A percentile compares a stretch with the other conserved stretches of the same genome.
Evolutionary conservation across 208 protist species (phyloP).

Genomic region (Trypanosoma melophagium): DNA sequence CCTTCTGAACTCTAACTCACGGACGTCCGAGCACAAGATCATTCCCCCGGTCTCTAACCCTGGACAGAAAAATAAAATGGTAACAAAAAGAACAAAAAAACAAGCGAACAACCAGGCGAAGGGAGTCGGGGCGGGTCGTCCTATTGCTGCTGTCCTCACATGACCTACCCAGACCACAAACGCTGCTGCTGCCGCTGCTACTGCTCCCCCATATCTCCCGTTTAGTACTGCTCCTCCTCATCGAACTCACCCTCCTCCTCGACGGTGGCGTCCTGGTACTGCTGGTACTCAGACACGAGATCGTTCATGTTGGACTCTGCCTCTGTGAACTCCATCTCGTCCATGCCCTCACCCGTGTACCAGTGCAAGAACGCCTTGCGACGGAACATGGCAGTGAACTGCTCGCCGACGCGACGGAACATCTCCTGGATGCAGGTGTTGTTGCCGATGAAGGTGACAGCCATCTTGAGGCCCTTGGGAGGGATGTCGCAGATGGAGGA

Average conservation of each 20-base stretch:
- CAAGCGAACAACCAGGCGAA: too few species aligned
- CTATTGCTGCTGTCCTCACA: too few species aligned
- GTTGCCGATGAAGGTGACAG: constrained; percentile 95
- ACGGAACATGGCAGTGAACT: constrained; percentile 99
- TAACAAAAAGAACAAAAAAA: too few species aligned
- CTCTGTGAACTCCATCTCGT: constrained; percentile 91
- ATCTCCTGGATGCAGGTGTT: constrained; percentile 94
- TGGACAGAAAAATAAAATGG: too few species aligned
- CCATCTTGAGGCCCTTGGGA: constrained; percentile 92
- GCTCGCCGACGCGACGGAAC: constrained; percentile 92
- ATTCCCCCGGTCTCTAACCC: too few species aligned
- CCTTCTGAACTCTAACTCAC: too few species aligned
- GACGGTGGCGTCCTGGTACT: constrained; percentile 90
- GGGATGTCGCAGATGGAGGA: constrained; percentile 91
- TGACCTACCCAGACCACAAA: too few species aligned
- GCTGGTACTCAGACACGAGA: constrained; percentile 93
- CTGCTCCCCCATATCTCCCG: too few species aligned
- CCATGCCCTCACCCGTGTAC: constrained; percentile 97
- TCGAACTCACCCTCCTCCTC: constrained; percentile 88
- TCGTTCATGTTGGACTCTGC: constrained; percentile 95
- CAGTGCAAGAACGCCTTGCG: constrained; percentile 99
- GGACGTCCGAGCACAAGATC: too few species aligned
- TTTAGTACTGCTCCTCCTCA: constrained; percentile 59
- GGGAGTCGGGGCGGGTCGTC: too few species aligned
- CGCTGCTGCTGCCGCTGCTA: too few species aligned